Percentiles rank a stretch among this genome's conserved stretches.
Conservation (phyloP, 441 rosid genomes). For the Biscutella laevigata region DNA sequence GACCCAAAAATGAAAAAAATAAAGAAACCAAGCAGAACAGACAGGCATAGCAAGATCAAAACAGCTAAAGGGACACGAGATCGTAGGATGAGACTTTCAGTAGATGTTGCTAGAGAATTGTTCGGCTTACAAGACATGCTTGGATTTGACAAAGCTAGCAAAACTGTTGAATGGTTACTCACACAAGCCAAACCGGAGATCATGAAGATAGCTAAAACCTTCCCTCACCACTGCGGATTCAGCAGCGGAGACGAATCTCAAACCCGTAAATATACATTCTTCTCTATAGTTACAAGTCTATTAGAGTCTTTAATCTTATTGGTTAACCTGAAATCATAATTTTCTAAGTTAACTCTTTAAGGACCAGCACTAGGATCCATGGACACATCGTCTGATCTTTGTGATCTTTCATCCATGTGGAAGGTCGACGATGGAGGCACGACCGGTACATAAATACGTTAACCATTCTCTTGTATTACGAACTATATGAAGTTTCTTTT, state of each 20-base stretch:
- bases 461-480: background rate
- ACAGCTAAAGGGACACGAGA: constrained; percentile 85
- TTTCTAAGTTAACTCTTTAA: background rate
- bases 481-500: background rate
- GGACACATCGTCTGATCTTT: constrained; percentile 24
- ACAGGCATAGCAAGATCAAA: constrained; percentile 81
- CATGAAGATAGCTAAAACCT: constrained; percentile 28
- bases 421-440: constrained; percentile 14
- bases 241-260: constrained; percentile 25
- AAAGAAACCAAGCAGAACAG: constrained; percentile 48
- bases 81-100: constrained; percentile 81
- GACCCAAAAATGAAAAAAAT: constrained; percentile 16
- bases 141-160: constrained; percentile 75
- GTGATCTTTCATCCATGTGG: constrained; percentile 22
- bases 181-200: constrained; percentile 49
- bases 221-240: constrained; percentile 14
- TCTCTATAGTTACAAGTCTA: background rate
- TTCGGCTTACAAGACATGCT: constrained; percentile 83
- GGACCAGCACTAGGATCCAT: constrained; percentile 21
- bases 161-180: constrained; percentile 88
- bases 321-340: background rate
- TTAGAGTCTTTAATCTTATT: background rate
- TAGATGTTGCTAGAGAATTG: constrained; percentile 65
- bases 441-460: constrained; percentile 20
- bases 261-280: constrained; percentile 15